Evolutionary conservation across 352 stramenopile species (phyloP), one percentile per base, ranked within the genome.

Genomic region (Phytophthora agathidicida): DNA sequence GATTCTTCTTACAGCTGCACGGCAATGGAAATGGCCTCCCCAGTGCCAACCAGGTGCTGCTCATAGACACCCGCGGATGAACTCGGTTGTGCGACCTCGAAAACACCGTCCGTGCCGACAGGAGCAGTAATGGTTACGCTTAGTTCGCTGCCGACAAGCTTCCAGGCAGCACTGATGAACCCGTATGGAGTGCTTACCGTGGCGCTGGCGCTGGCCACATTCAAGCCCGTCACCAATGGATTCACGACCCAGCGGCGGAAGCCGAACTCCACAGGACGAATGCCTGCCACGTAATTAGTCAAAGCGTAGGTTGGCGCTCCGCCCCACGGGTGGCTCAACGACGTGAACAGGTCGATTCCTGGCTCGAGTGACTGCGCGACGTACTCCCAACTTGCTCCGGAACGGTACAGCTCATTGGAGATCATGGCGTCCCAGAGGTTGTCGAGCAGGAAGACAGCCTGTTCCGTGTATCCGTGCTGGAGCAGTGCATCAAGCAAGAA

Each of bases 171-270:
- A 30, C 24, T 14, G 20, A 49, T 14, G 22, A 19, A 17, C 3
- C 65, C 65, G 26, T 50, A 73, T 2, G 65, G 52, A 13, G 53
- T 73, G 19, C 13, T 66, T n/a, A 73, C 65, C 1, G 47, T 65
- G 1, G 53, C 65, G n/a, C 20, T 71, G 14, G 53, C 60, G 24
- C 49, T 71, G n/a, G 54, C 63, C 5, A 67, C 27, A n/a, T 70
- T 42, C 32, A 74, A 22, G 0, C 60, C 65, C 1, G 61, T 39
- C 17, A 59, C 58, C 46, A 74, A 6, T 7, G 65, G 65, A 9
- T 74, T 64, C 27, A 74, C 58, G 43, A 67, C 71, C 65, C 65
- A 70, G 16, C 33, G 55, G 28, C 55, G 55, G 42, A 72, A 68
- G 5, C 49, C 65, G 13, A 74, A 74, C 32, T 56, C 54, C 10